Evolutionary conservation across 2,329 filamentous ascomycete genomes (phyloP).

Genomic region (Ceratocystis cacaofunesta): DNA sequence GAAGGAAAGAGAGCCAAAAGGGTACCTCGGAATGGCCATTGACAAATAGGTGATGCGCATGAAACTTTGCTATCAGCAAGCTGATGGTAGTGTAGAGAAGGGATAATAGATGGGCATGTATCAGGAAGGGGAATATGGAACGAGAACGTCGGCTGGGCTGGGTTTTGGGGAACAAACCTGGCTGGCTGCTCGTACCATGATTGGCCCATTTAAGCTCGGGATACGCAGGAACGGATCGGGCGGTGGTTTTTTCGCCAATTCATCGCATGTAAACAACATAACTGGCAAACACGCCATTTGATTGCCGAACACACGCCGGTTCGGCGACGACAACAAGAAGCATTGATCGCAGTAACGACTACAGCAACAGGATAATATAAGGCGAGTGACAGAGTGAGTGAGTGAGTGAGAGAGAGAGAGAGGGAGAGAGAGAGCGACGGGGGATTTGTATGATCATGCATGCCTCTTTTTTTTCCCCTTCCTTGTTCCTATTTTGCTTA

Average conservation of each 20-base stretch:
- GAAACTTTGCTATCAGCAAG: not conserved
- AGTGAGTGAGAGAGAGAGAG: not conserved
- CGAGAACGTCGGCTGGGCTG: not conserved
- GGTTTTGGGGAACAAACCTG: not conserved
- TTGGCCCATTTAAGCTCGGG: conserved; percentile 1
- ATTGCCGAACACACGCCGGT: not conserved
- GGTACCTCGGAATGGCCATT: not conserved
- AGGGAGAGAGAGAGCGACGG: not conserved
- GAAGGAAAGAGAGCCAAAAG: not conserved
- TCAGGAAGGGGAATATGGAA: not conserved
- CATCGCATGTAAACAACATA: not conserved
- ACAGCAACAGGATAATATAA: not conserved
- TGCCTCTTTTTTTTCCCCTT: not conserved
- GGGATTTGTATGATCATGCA: not conserved
- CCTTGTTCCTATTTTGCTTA: not conserved
- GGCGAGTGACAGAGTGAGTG: not conserved
- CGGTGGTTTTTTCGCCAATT: not conserved
- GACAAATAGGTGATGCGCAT: not conserved
- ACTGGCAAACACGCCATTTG: not conserved
- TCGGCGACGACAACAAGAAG: not conserved
- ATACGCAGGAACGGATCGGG: conserved; percentile 1
- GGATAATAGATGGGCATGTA: not conserved
- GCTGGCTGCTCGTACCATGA: not conserved
- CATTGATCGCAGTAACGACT: not conserved
- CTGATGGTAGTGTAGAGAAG: not conserved